A percentile compares a stretch with the other conserved stretches of the same genome.
These are phyloP conservation scores for Alternaria angustiovoidea DNA, from an alignment of 2,329 filamentous ascomycete species.

Conservation along the genomic window DNA sequence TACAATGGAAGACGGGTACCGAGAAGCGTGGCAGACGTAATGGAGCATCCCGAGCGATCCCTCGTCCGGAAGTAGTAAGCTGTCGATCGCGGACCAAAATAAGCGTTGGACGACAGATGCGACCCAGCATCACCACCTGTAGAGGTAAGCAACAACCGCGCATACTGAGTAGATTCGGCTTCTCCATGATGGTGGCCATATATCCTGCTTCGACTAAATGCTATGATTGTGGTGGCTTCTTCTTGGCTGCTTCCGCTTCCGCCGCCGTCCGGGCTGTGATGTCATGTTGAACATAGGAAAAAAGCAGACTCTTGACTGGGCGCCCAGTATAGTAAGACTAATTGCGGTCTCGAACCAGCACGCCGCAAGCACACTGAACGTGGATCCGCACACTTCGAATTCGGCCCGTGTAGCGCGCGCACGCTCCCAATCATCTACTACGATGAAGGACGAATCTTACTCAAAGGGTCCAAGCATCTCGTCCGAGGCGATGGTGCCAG, in stretches of 20 bases:
- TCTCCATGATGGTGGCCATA: not conserved
- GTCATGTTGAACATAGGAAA: conserved; percentile 10
- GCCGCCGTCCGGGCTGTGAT: conserved; percentile 2
- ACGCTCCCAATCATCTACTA: conserved; percentile 1
- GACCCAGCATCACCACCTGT: not conserved
- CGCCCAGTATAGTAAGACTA: not conserved
- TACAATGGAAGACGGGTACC: not conserved
- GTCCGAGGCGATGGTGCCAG: conserved; percentile 5
- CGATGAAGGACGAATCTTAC: not conserved
- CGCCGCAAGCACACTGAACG: not conserved
- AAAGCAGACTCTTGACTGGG: not conserved
- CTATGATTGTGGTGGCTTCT: not conserved
- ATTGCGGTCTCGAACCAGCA: conserved; percentile 10
- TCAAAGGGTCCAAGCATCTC: not conserved
- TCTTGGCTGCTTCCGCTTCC: not conserved
- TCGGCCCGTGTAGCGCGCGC: not conserved
- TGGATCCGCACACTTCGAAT: not conserved
- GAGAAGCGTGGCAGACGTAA: conserved; percentile 1
- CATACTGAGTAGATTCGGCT: not conserved
- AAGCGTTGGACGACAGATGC: not conserved
- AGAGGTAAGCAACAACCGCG: not conserved
- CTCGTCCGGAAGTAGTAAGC: conserved; percentile 12
- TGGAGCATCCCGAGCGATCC: conserved; percentile 8
- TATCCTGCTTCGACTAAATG: not conserved
- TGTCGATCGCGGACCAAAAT: conserved; percentile 5